These are phyloP conservation scores for Elaeis oleifera DNA, from an alignment of 202 grass and related monocot species.

Conservation along the genomic window DNA sequence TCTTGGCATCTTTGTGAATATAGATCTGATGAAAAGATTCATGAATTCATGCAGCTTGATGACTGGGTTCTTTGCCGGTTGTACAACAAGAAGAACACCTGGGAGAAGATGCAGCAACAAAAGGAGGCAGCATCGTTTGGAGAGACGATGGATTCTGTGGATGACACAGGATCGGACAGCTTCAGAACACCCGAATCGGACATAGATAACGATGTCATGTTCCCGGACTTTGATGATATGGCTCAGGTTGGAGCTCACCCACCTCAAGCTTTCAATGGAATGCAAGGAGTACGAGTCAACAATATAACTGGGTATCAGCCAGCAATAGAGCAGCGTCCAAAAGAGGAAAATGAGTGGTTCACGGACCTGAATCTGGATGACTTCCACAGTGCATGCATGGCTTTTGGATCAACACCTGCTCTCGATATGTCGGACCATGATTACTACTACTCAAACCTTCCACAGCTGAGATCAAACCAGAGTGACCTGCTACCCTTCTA, in stretches of 20 bases:
- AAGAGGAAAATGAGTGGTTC: slow-evolving; percentile 47
- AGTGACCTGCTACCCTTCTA: no score
- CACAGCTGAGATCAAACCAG: no score
- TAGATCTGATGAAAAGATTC: background rate
- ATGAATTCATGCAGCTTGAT: slow-evolving; percentile 54
- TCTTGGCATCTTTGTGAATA: background rate
- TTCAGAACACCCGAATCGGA: slow-evolving; percentile 61
- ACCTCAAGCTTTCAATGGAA: slow-evolving; percentile 9
- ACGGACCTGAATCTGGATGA: slow-evolving; percentile 69
- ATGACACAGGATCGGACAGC: slow-evolving; percentile 35
- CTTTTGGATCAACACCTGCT: slow-evolving; percentile 15
- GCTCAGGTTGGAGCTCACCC: slow-evolving; percentile 5
- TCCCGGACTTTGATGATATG: slow-evolving; percentile 18
- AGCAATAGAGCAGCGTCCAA: slow-evolving; percentile 13
- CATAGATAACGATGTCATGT: slow-evolving; percentile 40
- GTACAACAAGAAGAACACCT: slow-evolving; percentile 76
- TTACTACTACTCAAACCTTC: slow-evolving; percentile 18
- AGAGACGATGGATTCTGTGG: slow-evolving; percentile 9
- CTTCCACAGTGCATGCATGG: slow-evolving; percentile 24
- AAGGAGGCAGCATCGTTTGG: slow-evolving; percentile 22
- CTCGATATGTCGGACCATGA: slow-evolving; percentile 15
- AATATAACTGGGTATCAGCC: background rate
- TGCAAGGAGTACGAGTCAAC: no score
- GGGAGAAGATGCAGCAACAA: slow-evolving; percentile 52
- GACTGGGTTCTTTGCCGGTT: slow-evolving; percentile 73